Evolutionary conservation across 345 rosid genomes (phyloP), one percentile per base, ranked within the genome.

Genomic region (Turritis glabra): DNA sequence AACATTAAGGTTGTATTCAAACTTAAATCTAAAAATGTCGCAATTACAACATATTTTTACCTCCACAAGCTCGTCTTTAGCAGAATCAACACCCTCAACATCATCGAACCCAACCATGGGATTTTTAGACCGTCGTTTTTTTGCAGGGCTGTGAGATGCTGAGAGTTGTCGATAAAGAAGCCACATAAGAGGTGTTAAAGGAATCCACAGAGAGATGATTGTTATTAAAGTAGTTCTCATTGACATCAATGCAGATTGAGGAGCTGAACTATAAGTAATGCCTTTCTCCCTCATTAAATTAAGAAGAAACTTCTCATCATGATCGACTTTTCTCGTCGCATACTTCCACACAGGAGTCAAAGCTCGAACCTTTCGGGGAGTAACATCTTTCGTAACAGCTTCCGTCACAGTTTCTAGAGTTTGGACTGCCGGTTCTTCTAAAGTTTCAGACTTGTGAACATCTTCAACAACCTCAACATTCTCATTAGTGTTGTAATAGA

Each of bases 171-270:
- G 92, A 70, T 94, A 88, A 59, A 94, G 87, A 78, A 91, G 93
- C 98, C 98, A 94, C 95, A 94, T 91, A 61, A 94, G 79, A 71
- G 98, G 98, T 5, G 85, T 87, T 32, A 94, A 81, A 46, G 97
- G 98, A 71, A 91, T 88, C 97, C 98, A 94, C 18, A 94, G 59
- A 72, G 92, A 79, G 27, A 91, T 87, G 26, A 94, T 84, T 1
- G 91, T 91, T 53, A 91, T 79, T 73, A 91, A 69, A 64, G 78
- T 77, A 79, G 46, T 82, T 82, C 97, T 87, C 79, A 94, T 80
- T 5, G 96, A 80, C 86, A 82, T 68, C 82, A 90, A 64, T 40
- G 77, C 85, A 23, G 96, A 90, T 53, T 90, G 98, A 58, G 97
- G 98, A 46, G 97, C 95, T 52, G 98, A 94, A 65, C 89, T 88